Evolutionary conservation across 2,329 filamentous ascomycete genomes (phyloP), one percentile per base, ranked within the genome.

Genomic region (Alternaria solani): DNA sequence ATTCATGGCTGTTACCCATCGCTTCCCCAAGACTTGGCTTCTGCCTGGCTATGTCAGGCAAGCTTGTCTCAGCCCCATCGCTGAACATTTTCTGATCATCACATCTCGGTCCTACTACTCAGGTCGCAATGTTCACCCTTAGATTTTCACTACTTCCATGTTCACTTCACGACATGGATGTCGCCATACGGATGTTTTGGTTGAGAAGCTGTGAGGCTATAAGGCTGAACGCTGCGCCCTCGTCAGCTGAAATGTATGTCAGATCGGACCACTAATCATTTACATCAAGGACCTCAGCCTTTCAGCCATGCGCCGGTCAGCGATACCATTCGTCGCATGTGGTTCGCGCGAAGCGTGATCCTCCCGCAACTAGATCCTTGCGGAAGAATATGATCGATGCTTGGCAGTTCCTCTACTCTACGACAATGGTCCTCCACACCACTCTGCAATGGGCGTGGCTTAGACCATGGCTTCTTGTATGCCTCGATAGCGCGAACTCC

Each of bases 201-300:
- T n/a, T 51, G 38, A 32, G 23, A 51, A 14, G 44, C 14, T 34
- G 30, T 38, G n/a, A 30, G 28, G 44, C 14, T 34, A 23, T 30
- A 14, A 30, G 28, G 38, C 30, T 32, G 38, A 11, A n/a, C 25
- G 12, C 38, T n/a, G 7, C 30, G 36, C 51, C 39, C 46, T 46
- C 25, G 39, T 51, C 57, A 56, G 52, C 57, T 59, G 57, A 59
- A 42, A 34, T 5, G 53, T 59, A 51, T 52, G 57, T 59, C 44
- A 59, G 57, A 56, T 51, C 57, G 56, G 57, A 51, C 44, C 51
- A 51, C 47, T 26, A 12, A 42, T 32, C 8, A 32, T 25, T 46
- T 39, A 12, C 18, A 38, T 20, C 32, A 46, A 23, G 14, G n/a
- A 39, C 20, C 25, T 20, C 57, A 51, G 44, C 44, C 25, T 23